These are phyloP conservation scores for Penstemon barbatus DNA, from an alignment of 257 asterid species.

Conservation along the genomic window DNA sequence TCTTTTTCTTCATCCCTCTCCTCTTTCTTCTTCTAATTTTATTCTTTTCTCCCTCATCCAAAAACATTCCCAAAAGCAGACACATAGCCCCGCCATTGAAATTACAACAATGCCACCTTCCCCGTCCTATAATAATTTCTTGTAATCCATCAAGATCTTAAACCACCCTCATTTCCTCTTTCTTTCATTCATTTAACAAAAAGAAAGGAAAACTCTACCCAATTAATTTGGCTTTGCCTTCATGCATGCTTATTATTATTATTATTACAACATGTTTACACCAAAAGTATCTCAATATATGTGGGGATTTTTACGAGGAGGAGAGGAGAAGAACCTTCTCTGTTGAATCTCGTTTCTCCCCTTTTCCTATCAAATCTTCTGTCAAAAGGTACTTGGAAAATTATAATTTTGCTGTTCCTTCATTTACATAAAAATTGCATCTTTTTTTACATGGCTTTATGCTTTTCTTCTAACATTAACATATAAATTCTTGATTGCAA, in stretches of 20 bases:
- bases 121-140: conserved; percentile 3
- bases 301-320: conserved; percentile 39
- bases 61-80: conserved; percentile 20
- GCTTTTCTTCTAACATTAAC: conserved; percentile 24
- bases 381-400: conserved; percentile 37
- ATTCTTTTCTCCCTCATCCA: conserved; percentile 28
- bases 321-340: conserved; percentile 46
- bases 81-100: conserved; percentile 5
- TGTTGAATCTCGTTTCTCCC: conserved; percentile 36
- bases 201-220: too few relatives aligned
- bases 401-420: background rate
- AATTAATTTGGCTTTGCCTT: background rate
- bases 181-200: conserved; percentile 2
- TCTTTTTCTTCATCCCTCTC: conserved; percentile 18
- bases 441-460: conserved; percentile 23
- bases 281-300: conserved; percentile 27
- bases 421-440: background rate
- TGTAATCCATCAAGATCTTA: background rate
- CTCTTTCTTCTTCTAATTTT: conserved; percentile 6
- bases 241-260: conserved; percentile 46
- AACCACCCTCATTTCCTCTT: conserved; percentile 18
- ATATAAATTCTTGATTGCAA: too few relatives aligned
- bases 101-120: conserved; percentile 8
- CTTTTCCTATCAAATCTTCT: conserved; percentile 27
- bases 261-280: conserved; percentile 20